Conservation (phyloP, 306 rosid species). For the Fragaria iinumae region DNA sequence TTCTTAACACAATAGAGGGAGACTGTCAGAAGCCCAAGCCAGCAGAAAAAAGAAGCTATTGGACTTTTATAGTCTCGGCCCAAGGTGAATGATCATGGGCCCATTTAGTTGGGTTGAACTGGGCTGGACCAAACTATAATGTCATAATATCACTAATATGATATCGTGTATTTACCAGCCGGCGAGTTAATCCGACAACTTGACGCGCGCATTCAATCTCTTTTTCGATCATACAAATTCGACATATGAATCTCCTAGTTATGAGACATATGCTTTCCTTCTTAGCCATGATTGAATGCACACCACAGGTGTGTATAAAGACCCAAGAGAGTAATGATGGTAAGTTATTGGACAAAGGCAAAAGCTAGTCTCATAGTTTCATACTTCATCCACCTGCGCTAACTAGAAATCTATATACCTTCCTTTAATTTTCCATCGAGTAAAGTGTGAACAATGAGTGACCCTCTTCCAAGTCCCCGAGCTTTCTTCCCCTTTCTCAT, state of each 20-base stretch:
- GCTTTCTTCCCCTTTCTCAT: conserved; percentile 20
- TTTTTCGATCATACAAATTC: background rate
- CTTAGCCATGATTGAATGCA: conserved; percentile 44
- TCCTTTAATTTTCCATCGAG: conserved; percentile 33
- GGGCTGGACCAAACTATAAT: background rate
- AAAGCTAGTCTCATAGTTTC: background rate
- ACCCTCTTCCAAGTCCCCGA: background rate
- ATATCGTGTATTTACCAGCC: too few relatives aligned
- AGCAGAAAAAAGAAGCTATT: background rate
- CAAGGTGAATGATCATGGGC: background rate
- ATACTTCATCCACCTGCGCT: background rate
- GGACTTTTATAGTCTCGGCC: background rate
- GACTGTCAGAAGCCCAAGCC: background rate
- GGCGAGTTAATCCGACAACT: too few relatives aligned
- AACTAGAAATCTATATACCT: background rate
- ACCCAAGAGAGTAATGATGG: background rate
- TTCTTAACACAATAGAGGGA: background rate
- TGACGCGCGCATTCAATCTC: too few relatives aligned
- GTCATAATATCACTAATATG: too few relatives aligned
- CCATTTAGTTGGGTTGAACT: background rate
- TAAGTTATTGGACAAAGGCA: background rate
- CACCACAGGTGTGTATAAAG: conserved; percentile 52
- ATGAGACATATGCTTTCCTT: conserved; percentile 25
- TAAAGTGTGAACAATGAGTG: conserved; percentile 7
- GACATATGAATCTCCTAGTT: background rate